phyloP scores from a whole-genome alignment of 2,329 filamentous ascomycete genomes.

The Beauveria asiatica region DNA sequence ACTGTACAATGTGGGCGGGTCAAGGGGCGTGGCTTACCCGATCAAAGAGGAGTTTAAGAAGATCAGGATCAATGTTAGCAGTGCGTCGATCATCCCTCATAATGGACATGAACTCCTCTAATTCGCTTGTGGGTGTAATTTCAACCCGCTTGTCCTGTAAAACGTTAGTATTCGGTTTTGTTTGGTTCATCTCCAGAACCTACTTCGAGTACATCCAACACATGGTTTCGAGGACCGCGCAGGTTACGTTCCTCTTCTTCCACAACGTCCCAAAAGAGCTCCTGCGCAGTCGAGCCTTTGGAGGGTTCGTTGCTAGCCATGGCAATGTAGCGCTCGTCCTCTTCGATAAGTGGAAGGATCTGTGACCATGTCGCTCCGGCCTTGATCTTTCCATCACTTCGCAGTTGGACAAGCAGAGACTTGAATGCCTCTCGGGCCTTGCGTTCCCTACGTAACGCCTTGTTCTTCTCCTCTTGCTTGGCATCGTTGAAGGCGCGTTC shows the following conservation, averaged over 20 bases:
- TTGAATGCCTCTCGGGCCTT: slow-evolving; percentile 78
- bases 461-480: slow-evolving; percentile 77
- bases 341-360: slow-evolving; percentile 63
- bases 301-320: slow-evolving; percentile 82
- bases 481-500: slow-evolving; percentile 88
- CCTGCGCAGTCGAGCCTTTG: slow-evolving; percentile 73
- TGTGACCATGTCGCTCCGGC: slow-evolving; percentile 86
- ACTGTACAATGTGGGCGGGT: background rate
- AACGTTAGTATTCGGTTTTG: slow-evolving; percentile 25
- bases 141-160: slow-evolving; percentile 81
- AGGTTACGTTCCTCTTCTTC: slow-evolving; percentile 90
- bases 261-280: slow-evolving; percentile 91
- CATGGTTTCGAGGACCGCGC: slow-evolving; percentile 70
- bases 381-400: slow-evolving; percentile 70
- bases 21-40: slow-evolving; percentile 45
- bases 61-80: slow-evolving; percentile 75
- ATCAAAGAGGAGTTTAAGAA: slow-evolving; percentile 73
- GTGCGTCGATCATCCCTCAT: slow-evolving; percentile 83
- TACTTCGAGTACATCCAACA: slow-evolving; percentile 82
- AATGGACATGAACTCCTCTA: slow-evolving; percentile 78
- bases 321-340: slow-evolving; percentile 73
- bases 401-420: slow-evolving; percentile 65
- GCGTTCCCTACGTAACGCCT: slow-evolving; percentile 72
- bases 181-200: slow-evolving; percentile 26
- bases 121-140: slow-evolving; percentile 74